phyloP scores from a whole-genome alignment of 208 protist genomes.

The Acanthamoeba lenticulata region DNA sequence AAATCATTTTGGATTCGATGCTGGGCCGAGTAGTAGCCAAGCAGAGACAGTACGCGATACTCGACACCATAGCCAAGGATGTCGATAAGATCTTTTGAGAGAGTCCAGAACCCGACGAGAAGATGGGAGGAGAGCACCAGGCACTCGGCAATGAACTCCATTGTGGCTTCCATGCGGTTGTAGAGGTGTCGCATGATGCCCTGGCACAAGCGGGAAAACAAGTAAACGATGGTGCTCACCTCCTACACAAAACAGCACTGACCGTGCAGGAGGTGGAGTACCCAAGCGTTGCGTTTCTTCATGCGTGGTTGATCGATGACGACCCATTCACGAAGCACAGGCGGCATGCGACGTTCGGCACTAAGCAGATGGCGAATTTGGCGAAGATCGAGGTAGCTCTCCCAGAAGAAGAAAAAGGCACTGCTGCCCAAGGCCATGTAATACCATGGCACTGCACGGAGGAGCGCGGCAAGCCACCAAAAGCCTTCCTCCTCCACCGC shows the following conservation, averaged over 20 bases:
- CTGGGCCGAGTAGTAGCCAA: too few species aligned
- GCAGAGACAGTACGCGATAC: too few species aligned
- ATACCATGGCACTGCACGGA: background rate
- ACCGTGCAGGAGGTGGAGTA: background rate
- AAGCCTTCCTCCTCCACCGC: background rate
- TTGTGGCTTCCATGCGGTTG: background rate
- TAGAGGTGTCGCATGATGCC: slow-evolving; percentile 17
- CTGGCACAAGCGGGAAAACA: background rate
- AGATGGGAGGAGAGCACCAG: background rate
- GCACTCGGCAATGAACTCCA: slow-evolving; percentile 2
- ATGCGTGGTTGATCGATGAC: background rate
- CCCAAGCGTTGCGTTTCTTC: slow-evolving; percentile 25
- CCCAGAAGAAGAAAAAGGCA: background rate
- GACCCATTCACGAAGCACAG: background rate
- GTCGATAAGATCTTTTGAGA: background rate
- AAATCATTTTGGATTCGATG: too few species aligned
- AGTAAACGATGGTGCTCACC: too few species aligned
- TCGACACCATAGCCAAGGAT: background rate
- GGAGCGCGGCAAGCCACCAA: background rate
- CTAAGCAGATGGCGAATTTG: background rate
- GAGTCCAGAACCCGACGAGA: slow-evolving; percentile 17
- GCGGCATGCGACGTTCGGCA: background rate
- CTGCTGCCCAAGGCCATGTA: background rate
- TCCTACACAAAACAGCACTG: too few species aligned
- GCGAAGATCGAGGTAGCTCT: slow-evolving; percentile 17